Percentiles rank a stretch among this genome's conserved stretches.
phyloP scores from a whole-genome alignment of 2,329 filamentous ascomycete species.

The Fusarium sp. region DNA sequence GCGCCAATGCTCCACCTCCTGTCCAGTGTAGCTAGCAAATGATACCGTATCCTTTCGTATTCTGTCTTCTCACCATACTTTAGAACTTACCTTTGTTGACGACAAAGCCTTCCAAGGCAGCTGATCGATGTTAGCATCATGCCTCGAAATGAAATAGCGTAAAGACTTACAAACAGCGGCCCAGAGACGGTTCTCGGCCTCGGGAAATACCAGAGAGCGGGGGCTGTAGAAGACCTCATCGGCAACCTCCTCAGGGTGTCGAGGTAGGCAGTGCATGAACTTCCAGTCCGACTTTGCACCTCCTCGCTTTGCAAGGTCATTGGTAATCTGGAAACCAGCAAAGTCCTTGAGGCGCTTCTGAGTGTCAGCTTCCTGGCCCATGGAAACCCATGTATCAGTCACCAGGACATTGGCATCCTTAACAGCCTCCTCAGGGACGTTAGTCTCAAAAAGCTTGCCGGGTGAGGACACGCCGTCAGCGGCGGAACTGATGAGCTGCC shows the following conservation, averaged over 20 bases:
- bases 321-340: slow-evolving; percentile 90
- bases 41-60: slow-evolving; percentile 11
- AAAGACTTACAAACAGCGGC: slow-evolving; percentile 77
- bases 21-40: slow-evolving; percentile 26
- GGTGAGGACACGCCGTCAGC: slow-evolving; percentile 66
- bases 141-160: background rate
- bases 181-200: slow-evolving; percentile 96
- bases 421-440: slow-evolving; percentile 84
- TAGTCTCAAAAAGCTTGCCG: slow-evolving; percentile 80
- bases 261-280: slow-evolving; percentile 98
- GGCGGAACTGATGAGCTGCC: slow-evolving; percentile 75
- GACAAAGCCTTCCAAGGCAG: slow-evolving; percentile 87
- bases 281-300: slow-evolving; percentile 92
- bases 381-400: slow-evolving; percentile 98
- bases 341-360: slow-evolving; percentile 84
- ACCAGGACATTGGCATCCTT: slow-evolving; percentile 89
- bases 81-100: slow-evolving; percentile 89
- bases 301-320: slow-evolving; percentile 82
- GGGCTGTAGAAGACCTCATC: slow-evolving; percentile 95
- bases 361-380: slow-evolving; percentile 93
- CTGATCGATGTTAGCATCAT: slow-evolving; percentile 53
- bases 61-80: background rate
- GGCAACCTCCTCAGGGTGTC: slow-evolving; percentile 90
- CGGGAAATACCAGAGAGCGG: slow-evolving; percentile 88
- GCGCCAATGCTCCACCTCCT: slow-evolving; percentile 39